Conservation (phyloP, 2,329 filamentous ascomycete genomes). For the Aspergillus spinulosporus region DNA sequence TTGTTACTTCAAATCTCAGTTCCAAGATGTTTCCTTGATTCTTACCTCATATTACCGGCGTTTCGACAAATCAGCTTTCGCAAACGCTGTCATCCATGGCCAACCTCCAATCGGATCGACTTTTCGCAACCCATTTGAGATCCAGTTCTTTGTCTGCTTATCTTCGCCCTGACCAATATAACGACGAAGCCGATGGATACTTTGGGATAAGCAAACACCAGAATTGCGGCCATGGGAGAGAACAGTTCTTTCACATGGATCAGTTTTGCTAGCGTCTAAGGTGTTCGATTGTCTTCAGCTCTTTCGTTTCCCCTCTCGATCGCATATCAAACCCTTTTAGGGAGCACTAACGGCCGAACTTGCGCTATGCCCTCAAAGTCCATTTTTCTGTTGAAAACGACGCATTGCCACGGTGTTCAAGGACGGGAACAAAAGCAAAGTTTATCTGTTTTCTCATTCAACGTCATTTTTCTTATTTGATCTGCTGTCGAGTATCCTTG, state of each 20-base stretch:
- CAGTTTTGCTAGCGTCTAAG: neutral
- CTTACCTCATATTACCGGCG: conserved; percentile 5
- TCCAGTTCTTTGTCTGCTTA: neutral
- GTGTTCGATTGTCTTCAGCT: conserved; percentile 5
- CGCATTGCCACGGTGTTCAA: conserved; percentile 18
- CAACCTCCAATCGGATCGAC: conserved; percentile 9
- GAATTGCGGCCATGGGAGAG: neutral
- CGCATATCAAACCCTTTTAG: conserved; percentile 5
- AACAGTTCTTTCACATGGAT: neutral
- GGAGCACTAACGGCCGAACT: conserved; percentile 13
- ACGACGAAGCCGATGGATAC: neutral
- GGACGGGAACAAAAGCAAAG: conserved; percentile 10
- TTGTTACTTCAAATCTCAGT: conserved; percentile 1
- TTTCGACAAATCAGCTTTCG: conserved; percentile 11
- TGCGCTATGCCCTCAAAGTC: conserved; percentile 4
- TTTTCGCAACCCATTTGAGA: neutral
- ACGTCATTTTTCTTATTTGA: conserved; percentile 1
- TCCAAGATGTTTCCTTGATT: conserved; percentile 9
- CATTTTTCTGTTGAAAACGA: conserved; percentile 6
- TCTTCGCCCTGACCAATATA: conserved; percentile 3
- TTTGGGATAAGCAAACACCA: conserved; percentile 3
- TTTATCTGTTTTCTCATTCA: neutral
- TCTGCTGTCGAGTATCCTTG: conserved; percentile 3
- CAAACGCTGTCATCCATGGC: neutral
- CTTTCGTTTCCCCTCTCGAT: neutral